These are phyloP conservation scores for Ceratobasidium sp. DNA, from an alignment of 1,284 basidiomycete genomes.

Conservation along the genomic window DNA sequence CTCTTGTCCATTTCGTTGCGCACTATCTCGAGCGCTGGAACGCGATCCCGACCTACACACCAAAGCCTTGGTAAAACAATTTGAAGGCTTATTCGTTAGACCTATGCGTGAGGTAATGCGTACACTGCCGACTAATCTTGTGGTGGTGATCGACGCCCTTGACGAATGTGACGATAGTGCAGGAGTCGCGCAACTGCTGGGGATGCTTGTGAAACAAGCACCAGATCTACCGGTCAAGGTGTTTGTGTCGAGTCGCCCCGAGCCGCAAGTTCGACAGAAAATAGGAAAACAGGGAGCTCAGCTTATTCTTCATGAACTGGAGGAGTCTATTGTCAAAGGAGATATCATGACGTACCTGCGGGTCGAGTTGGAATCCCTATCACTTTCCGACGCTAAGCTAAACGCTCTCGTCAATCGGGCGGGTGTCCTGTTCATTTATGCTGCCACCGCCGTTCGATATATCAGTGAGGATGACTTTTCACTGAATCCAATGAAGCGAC, in stretches of 20 bases:
- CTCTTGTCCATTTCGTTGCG: background rate
- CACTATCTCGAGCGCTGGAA: background rate
- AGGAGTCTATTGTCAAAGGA: background rate
- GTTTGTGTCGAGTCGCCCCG: background rate
- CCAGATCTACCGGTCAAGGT: background rate
- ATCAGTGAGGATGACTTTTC: background rate
- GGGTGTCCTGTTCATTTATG: conserved; percentile 24
- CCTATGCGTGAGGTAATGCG: background rate
- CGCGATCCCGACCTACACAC: background rate
- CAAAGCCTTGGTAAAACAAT: background rate
- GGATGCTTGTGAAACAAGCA: background rate
- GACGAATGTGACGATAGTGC: background rate
- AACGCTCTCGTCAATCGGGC: background rate
- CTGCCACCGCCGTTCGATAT: conserved; percentile 8
- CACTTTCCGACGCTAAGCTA: background rate
- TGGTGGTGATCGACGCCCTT: background rate
- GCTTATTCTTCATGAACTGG: conserved; percentile 9
- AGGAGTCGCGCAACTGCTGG: background rate
- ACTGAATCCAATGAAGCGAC: background rate
- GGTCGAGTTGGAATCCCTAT: background rate
- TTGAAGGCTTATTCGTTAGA: background rate
- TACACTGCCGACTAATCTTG: background rate
- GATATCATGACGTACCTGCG: conserved; percentile 8
- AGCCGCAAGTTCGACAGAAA: background rate
- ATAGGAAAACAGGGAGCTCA: background rate